A percentile compares a stretch with the other conserved stretches of the same genome.
Evolutionary conservation across 495 filamentous ascomycete genomes (phyloP).

Genomic region (Daldinia bambusicola): DNA sequence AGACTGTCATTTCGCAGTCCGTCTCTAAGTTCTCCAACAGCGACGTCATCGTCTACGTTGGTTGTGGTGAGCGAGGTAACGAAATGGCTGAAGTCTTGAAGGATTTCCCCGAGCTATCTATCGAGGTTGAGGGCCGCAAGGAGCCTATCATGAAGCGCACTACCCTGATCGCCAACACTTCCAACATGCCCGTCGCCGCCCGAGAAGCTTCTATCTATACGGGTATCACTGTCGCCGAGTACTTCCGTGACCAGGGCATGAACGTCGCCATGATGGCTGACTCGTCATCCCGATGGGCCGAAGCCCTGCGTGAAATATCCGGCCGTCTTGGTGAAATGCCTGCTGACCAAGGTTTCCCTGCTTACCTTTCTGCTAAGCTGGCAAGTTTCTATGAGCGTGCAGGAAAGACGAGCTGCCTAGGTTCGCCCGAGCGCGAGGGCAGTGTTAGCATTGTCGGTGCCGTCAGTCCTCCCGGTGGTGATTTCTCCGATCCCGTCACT

Average conservation of each 20-base stretch:
- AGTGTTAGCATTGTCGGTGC: slow-evolving; percentile 98
- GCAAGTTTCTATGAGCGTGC: slow-evolving; percentile 99
- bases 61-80: slow-evolving; percentile 97
- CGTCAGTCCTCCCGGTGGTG: slow-evolving; percentile 96
- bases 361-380: slow-evolving; percentile 95
- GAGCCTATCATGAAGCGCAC: slow-evolving; percentile 99
- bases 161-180: slow-evolving; percentile 97
- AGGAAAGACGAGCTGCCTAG: slow-evolving; percentile 83
- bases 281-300: slow-evolving; percentile 97
- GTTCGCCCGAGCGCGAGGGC: slow-evolving; percentile 85
- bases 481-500: slow-evolving; percentile 99
- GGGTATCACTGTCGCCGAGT: slow-evolving; percentile 96
- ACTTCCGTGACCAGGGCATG: slow-evolving; percentile 98
- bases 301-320: slow-evolving; percentile 97
- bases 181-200: slow-evolving; percentile 99
- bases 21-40: slow-evolving; percentile 99
- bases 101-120: slow-evolving; percentile 98
- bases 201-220: slow-evolving; percentile 99
- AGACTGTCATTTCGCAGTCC: slow-evolving; percentile 98
- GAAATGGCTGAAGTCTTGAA: slow-evolving; percentile 99
- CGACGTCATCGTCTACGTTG: slow-evolving; percentile 98
- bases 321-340: slow-evolving; percentile 99
- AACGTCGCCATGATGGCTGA: slow-evolving; percentile 99
- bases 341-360: slow-evolving; percentile 98
- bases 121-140: slow-evolving; percentile 88